These are phyloP conservation scores for Dipteronia sinensis DNA, from an alignment of 345 rosid genomes.

Conservation along the genomic window DNA sequence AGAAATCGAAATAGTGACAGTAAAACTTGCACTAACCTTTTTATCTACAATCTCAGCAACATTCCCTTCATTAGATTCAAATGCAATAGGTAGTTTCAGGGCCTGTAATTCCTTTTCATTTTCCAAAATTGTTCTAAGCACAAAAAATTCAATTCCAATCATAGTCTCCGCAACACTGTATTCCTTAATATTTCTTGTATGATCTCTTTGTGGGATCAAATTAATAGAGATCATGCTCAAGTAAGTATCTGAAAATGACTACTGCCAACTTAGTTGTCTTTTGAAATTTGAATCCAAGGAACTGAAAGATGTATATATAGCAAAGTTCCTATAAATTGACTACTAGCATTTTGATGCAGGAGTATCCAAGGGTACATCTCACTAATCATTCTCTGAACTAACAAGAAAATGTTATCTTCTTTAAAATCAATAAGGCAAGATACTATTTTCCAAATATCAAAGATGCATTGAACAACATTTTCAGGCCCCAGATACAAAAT, in stretches of 20 bases:
- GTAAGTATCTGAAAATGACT: neutral
- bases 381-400: neutral
- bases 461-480: conserved; percentile 15
- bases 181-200: neutral
- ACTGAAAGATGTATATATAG: neutral
- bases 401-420: neutral
- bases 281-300: neutral
- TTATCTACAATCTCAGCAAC: neutral
- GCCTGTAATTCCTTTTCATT: neutral
- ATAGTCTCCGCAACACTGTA: neutral
- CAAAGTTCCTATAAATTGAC: neutral
- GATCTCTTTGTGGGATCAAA: neutral
- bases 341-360: too few species aligned
- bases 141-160: neutral
- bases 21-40: conserved; percentile 13
- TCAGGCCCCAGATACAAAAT: neutral
- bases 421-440: neutral
- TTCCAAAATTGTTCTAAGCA: conserved; percentile 15
- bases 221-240: neutral
- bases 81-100: neutral
- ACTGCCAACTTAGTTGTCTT: conserved; percentile 3
- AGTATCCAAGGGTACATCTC: neutral
- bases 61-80: neutral
- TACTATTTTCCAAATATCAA: neutral
- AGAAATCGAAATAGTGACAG: conserved; percentile 12